Evolutionary conservation across 1,284 basidiomycete species (phyloP).

Genomic region (Austropuccinia psidii): DNA sequence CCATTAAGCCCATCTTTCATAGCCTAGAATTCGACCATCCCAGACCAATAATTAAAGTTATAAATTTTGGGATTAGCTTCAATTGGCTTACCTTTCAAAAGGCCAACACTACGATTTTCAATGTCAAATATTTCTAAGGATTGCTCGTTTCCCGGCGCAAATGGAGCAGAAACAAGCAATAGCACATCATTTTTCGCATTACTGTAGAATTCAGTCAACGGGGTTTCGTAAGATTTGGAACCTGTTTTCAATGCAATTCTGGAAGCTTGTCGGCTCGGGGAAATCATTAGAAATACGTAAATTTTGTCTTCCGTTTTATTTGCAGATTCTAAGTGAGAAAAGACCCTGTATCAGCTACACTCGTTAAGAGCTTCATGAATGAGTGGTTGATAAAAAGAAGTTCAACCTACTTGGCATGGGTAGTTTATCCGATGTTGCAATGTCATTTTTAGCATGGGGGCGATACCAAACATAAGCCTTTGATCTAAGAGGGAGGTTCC

Average conservation of each 20-base stretch:
- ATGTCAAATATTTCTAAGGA: neutral
- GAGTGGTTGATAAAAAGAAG: neutral
- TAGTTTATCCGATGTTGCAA: neutral
- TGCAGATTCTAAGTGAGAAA: neutral
- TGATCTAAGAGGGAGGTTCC: too few species aligned
- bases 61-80: neutral
- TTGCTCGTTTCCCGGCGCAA: conserved; percentile 8
- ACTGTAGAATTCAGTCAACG: neutral
- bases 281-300: conserved; percentile 6
- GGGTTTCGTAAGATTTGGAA: neutral
- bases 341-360: neutral
- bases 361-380: neutral
- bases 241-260: conserved; percentile 5
- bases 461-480: conserved; percentile 31
- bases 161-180: neutral
- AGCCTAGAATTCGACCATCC: conserved; percentile 3
- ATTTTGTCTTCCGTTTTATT: conserved; percentile 17
- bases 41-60: conserved; percentile 37
- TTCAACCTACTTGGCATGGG: conserved; percentile 3
- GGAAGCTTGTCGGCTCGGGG: neutral
- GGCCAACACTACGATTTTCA: neutral
- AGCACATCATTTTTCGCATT: neutral
- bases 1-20: too few species aligned
- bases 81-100: conserved; percentile 3
- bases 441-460: conserved; percentile 7